Evolutionary conservation across 768 basidiomycete genomes (phyloP).

Genomic region (Lentinus brumalis): DNA sequence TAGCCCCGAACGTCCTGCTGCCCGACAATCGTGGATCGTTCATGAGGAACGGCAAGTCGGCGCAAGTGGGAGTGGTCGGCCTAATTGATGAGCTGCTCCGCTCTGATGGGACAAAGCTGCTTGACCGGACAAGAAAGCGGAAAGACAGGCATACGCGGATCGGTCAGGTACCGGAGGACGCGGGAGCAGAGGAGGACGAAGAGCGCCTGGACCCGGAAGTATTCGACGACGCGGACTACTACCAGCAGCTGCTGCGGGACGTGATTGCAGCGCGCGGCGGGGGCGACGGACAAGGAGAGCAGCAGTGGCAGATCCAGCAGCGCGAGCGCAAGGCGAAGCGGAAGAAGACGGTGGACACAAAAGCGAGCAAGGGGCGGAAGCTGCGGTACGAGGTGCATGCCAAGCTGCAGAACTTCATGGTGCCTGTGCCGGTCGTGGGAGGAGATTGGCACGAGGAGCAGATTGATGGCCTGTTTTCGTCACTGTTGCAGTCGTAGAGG

Average conservation of each 20-base stretch:
- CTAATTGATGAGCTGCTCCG: conserved; percentile 74
- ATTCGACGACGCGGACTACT: conserved; percentile 92
- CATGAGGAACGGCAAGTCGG: conserved; percentile 34
- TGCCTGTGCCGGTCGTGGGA: conserved; percentile 64
- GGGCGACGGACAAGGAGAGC: conserved; percentile 39
- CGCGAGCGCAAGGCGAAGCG: conserved; percentile 75
- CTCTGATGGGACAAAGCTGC: conserved; percentile 53
- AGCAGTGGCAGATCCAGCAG: conserved; percentile 67
- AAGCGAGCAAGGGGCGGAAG: conserved; percentile 94
- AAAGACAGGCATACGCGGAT: conserved; percentile 52
- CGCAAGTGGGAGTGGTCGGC: conserved; percentile 54
- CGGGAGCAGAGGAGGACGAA: conserved; percentile 37
- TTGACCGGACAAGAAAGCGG: conserved; percentile 63
- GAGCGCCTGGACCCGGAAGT: conserved; percentile 43
- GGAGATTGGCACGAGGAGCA: conserved; percentile 95
- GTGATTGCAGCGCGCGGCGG: conserved; percentile 72
- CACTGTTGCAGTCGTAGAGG: conserved; percentile 55
- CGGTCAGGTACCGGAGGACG: conserved; percentile 35
- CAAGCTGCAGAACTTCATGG: conserved; percentile 96
- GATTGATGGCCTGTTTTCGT: conserved; percentile 91
- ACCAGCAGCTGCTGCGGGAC: conserved; percentile 88
- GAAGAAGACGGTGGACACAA: conserved; percentile 82
- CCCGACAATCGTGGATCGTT: conserved; percentile 75
- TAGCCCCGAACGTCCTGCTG: conserved; percentile 75
- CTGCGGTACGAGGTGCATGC: conserved; percentile 95